Base-by-base conservation (phyloP, 257 asterid species). In the Solanum ahanhuiri region DNA sequence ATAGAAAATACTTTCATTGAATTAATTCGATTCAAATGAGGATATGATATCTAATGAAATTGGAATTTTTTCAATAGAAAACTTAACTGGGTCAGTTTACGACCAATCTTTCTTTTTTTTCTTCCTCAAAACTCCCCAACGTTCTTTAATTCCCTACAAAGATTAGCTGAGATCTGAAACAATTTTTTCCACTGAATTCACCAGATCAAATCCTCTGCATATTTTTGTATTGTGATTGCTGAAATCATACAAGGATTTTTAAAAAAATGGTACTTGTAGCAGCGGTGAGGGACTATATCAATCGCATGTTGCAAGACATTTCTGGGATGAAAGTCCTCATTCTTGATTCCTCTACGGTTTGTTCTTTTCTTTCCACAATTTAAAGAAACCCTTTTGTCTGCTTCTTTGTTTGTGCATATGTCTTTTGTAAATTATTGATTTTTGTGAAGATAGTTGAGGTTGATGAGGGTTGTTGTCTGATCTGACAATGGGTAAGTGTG, bases 251-350 rank as follows among this genome's bases (percentile, higher is more conserved):
- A 69, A 15, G 76, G 37, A 85, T 33, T 10, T 66, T 0, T 0
- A 15, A 75, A 76, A 86, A 85, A 79, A 95, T 97, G 99, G 98
- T 93, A 89, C 85, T 97, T 82, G 88, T 94, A 79, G 69, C 94
- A 31, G 91, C 90, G 3, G 98, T 89, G 18, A 93, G 98, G 66
- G 98, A 97, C 31, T 97, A 97, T 90, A 86, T 97, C 79, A 94
- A 94, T 92, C 96, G 96, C 43, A 95, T 97, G 95, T 77, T 95
- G 77, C 98, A 94, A 17, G 99, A 97, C 89, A 95, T 97, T 69
- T 93, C 99, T 72, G 98, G 98, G 81, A 97, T 97, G 99, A 97
- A 97, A 91, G 98, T 97, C 85, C 94, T 97, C 92, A 94, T 97
- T 89, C 98, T 97, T 87, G 99, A 97, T 91, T 91, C 98, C 73